These are phyloP conservation scores for Taiozyma sp. DNA, from an alignment of 1,139 yeast genomes.

Conservation along the genomic window DNA sequence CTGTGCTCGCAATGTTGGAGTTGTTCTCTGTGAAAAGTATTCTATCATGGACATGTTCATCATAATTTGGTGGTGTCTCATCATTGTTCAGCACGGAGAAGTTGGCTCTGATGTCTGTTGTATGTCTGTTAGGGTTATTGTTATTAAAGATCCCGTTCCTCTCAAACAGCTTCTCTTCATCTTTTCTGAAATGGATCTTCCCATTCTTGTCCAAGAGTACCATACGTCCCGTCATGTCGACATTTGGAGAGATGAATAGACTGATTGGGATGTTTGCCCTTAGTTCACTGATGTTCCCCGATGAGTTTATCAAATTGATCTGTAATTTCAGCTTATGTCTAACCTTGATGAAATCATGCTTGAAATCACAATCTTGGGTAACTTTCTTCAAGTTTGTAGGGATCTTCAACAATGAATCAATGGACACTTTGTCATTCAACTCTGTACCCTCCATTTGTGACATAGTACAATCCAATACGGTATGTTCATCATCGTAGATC, in stretches of 20 bases:
- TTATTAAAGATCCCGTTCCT: conserved; percentile 11
- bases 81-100: conserved; percentile 80
- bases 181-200: conserved; percentile 42
- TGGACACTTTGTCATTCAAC: conserved; percentile 45
- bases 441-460: conserved; percentile 34
- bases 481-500: conserved; percentile 34
- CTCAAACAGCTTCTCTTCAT: conserved; percentile 32
- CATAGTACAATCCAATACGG: conserved; percentile 37
- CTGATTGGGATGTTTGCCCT: conserved; percentile 64
- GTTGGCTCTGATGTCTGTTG: conserved; percentile 40
- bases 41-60: conserved; percentile 70
- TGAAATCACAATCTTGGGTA: conserved; percentile 55
- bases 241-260: conserved; percentile 54
- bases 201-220: conserved; percentile 47
- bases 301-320: conserved; percentile 51
- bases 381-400: conserved; percentile 49
- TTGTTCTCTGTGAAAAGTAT: conserved; percentile 37
- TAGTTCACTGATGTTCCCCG: conserved; percentile 64
- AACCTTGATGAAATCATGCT: conserved; percentile 46
- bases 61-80: conserved; percentile 83
- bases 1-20: conserved; percentile 2
- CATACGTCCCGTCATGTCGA: conserved; percentile 47
- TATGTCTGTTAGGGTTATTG: neutral
- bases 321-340: conserved; percentile 57
- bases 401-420: conserved; percentile 43